Evolutionary conservation across 345 rosid species (phyloP).

Genomic region (Lumnitzera littorea): DNA sequence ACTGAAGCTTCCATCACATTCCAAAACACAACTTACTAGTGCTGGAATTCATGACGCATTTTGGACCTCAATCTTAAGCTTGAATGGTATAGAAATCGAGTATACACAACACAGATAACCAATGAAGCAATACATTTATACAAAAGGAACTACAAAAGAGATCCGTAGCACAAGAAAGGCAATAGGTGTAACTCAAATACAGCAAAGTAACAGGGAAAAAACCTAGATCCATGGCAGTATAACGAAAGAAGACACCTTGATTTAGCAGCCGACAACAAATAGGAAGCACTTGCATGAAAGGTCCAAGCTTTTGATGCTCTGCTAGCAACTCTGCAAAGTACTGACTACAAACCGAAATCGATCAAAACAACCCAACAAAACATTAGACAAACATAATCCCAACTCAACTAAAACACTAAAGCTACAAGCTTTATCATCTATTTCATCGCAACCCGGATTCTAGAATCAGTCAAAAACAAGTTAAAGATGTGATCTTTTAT

Average conservation of each 20-base stretch:
- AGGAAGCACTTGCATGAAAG: constrained; percentile 91
- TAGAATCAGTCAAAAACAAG: background rate
- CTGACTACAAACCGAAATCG: constrained; percentile 41
- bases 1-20: too few species aligned
- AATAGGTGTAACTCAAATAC: too few species aligned
- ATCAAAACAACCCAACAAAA: constrained; percentile 11
- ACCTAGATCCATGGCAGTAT: constrained; percentile 50
- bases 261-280: constrained; percentile 83
- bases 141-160: too few species aligned
- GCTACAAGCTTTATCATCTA: background rate
- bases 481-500: constrained; percentile 4
- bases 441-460: background rate
- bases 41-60: too few species aligned
- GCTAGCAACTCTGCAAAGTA: constrained; percentile 82
- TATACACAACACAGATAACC: too few species aligned
- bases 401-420: background rate
- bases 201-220: constrained; percentile 9
- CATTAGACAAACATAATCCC: background rate
- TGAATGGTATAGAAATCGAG: too few species aligned
- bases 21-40: too few species aligned
- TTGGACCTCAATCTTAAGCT: too few species aligned
- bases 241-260: constrained; percentile 55
- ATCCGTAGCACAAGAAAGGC: too few species aligned
- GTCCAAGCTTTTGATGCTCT: constrained; percentile 98
- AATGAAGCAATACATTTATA: too few species aligned